These are phyloP conservation scores for Hypoxylon intermedium DNA, from an alignment of 495 filamentous ascomycete genomes.

Conservation along the genomic window DNA sequence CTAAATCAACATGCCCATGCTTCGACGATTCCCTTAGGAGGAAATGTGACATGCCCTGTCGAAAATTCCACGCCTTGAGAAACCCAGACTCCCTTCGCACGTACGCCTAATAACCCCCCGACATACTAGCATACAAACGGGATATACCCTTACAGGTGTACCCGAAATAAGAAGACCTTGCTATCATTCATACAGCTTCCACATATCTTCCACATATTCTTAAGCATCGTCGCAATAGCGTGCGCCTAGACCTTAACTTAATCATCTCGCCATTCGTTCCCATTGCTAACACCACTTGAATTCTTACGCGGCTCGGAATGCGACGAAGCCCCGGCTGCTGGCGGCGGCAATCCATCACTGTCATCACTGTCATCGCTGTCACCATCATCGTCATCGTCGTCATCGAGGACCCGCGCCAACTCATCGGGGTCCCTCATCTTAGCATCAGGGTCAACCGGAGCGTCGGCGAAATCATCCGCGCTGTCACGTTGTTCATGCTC, in stretches of 20 bases:
- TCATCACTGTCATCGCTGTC: conserved; percentile 59
- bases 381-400: conserved; percentile 55
- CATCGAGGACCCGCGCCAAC: conserved; percentile 58
- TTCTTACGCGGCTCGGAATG: conserved; percentile 19
- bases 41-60: too few relatives aligned
- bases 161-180: not conserved
- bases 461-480: conserved; percentile 47
- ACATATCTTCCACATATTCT: not conserved
- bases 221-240: not conserved
- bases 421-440: conserved; percentile 66
- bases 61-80: not conserved
- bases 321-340: conserved; percentile 17
- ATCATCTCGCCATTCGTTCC: conserved; percentile 52
- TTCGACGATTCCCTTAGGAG: too few relatives aligned
- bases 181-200: not conserved
- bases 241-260: conserved; percentile 19
- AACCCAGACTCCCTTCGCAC: conserved; percentile 25
- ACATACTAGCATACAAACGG: conserved; percentile 24
- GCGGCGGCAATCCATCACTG: conserved; percentile 38
- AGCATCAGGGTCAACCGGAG: conserved; percentile 57
- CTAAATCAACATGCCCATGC: too few relatives aligned
- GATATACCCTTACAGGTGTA: not conserved
- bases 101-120: conserved; percentile 12
- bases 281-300: conserved; percentile 45
- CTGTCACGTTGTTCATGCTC: conserved; percentile 51